Evolutionary conservation across 2,329 filamentous ascomycete species (phyloP), one percentile per base, ranked within the genome.

Genomic region (Passalora sequoiae): DNA sequence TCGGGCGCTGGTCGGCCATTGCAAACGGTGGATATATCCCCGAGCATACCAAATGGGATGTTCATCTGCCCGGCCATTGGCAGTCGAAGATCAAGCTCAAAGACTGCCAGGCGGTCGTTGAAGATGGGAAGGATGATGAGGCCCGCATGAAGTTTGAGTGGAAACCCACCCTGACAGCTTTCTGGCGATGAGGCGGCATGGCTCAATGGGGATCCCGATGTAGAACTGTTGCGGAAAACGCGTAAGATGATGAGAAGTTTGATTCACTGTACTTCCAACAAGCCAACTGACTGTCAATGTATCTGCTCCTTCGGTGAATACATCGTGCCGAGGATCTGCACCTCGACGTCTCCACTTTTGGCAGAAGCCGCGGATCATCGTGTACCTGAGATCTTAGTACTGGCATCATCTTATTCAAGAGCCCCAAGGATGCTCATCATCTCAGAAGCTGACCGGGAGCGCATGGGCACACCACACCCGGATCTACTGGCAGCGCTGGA

Each of bases 1-100:
- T 47, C 29, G 40, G 39, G 8, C n/a, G 44, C 10, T 47, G 44
- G 44, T 21, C 25, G 28, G 44, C 40, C 27, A 35, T 32, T 21
- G 21, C 21, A 27, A 31, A 36, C 15, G 32, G 32, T 9, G 40
- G 40, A 6, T 10, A 16, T 25, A 9, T 43, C n/a, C 16, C 32
- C 4, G 30, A 35, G 17, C 30, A 8, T 1, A 25, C 38, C 21
- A 13, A 29, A 6, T 43, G 32, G 32, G 20, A 43, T 4, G 15
- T 43, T 25, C 13, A 20, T 16, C 24, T 43, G 7, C 31, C 15
- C 5, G 40, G 31, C 8, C n/a, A n/a, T n/a, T 16, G 25, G 19
- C 15, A 15, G n/a, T 24, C 27, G 10, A 25, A 19, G 13, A n/a
- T n/a, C 20, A 37, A 27, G 40, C 17, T 43, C 6, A 21, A 38